Conservation (phyloP, 176 grass and related monocot species). For the Chrysopogon serrulatus region DNA sequence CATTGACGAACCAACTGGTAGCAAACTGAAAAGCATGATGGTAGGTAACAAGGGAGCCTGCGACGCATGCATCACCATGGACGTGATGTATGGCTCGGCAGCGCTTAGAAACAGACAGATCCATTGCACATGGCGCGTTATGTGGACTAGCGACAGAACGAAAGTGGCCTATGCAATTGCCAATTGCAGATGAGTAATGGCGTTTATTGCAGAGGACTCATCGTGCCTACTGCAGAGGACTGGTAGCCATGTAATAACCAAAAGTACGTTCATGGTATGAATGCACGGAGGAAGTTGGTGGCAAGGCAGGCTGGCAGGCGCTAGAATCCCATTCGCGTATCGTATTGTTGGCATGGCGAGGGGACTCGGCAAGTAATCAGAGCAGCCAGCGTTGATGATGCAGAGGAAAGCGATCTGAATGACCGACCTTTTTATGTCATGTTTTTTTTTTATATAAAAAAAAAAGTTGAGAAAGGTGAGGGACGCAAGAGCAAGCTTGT, state of each 20-base stretch:
- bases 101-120: not conserved
- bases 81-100: too few relatives aligned
- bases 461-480: too few relatives aligned
- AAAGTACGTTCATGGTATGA: too few relatives aligned
- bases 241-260: too few relatives aligned
- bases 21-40: not conserved
- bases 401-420: not conserved
- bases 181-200: not conserved
- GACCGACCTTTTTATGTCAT: not conserved
- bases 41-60: not conserved
- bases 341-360: too few relatives aligned
- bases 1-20: too few relatives aligned
- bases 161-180: too few relatives aligned
- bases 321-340: too few relatives aligned
- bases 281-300: not conserved
- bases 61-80: not conserved
- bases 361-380: not conserved
- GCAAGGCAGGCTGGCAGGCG: too few relatives aligned
- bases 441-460: not conserved
- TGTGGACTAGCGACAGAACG: not conserved
- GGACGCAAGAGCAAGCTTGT: not conserved
- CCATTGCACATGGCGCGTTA: not conserved
- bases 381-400: not conserved
- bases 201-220: too few relatives aligned
- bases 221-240: not conserved